A percentile compares a stretch with the other conserved stretches of the same genome.
Conservation (phyloP, 1,284 basidiomycete genomes). For the Stygiomarasmius scandens region DNA sequence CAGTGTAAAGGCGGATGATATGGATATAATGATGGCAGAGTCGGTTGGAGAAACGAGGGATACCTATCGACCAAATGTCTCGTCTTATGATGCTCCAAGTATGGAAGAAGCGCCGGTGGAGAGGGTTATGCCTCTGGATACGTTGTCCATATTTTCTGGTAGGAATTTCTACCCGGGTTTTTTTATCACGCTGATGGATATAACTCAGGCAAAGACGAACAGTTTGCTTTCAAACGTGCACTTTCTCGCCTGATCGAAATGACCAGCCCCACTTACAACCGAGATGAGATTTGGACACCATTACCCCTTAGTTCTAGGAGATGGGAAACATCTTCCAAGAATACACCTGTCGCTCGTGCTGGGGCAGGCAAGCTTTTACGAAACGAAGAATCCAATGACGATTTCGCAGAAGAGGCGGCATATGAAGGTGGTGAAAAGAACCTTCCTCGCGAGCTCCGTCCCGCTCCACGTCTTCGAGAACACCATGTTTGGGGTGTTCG, state of each 20-base stretch:
- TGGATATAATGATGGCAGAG: conserved; percentile 62
- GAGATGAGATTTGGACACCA: conserved; percentile 49
- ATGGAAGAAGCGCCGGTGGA: conserved; percentile 36
- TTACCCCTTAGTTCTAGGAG: conserved; percentile 35
- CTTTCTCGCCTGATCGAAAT: conserved; percentile 70
- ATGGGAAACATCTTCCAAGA: conserved; percentile 35
- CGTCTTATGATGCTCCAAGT: conserved; percentile 52
- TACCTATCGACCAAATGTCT: conserved; percentile 62
- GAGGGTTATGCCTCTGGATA: conserved; percentile 40
- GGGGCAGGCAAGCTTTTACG: not conserved
- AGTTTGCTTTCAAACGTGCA: conserved; percentile 71
- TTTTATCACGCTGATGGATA: not conserved
- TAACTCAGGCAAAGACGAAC: conserved; percentile 59
- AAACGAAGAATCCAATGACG: conserved; percentile 3
- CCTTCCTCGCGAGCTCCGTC: conserved; percentile 29
- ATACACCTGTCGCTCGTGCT: not conserved
- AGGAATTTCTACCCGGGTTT: conserved; percentile 9
- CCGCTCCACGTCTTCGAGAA: conserved; percentile 39
- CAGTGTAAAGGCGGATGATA: conserved; percentile 38
- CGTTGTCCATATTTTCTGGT: conserved; percentile 68
- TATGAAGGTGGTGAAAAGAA: conserved; percentile 4
- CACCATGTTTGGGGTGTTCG: conserved; percentile 48
- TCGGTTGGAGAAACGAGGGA: conserved; percentile 60
- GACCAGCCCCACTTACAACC: conserved; percentile 54
- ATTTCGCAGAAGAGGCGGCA: conserved; percentile 30